Evolutionary conservation across 306 rosid species (phyloP), one percentile per base, ranked within the genome.

Genomic region (Prosopis cineraria): DNA sequence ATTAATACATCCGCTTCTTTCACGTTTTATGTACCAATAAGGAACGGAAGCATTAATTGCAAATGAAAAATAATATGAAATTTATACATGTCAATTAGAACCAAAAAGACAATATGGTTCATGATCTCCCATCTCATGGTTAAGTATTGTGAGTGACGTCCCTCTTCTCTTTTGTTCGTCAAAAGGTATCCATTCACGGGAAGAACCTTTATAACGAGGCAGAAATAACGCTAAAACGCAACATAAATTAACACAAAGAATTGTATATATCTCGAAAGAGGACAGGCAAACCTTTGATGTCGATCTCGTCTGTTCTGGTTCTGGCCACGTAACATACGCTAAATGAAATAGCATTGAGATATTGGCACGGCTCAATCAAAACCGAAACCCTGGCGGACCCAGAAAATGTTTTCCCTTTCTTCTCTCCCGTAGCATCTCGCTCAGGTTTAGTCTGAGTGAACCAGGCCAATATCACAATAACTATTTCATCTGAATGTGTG

Each of bases 341-440:
- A 73, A 33, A 88, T 84, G 94, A 90, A 83, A 75, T 64, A 83
- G 78, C 79, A 84, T 47, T 88, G 81, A 84, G 88, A 90, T 90
- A 90, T 90, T 90, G 94, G 87, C 94, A 81, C 94, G 94, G 90
- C 92, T 90, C 94, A 90, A 90, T 90, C 92, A 90, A 78, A 89
- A 50, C 7, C 50, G 60, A 82, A 79, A 78, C 53, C 27, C 33
- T n/a, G 30, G 12, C 2, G 59, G 1, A 31, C 31, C 6, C 13
- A 77, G 25, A 36, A 10, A 24, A 19, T 7, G 3, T 4, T 1
- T 25, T 7, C 10, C 3, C 25, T 0, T 56, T 56, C 7, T 55
- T 48, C 58, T 12, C 58, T 20, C 7, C 25, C 17, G 30, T 52
- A 7, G 31, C 31, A 24, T 10, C 16, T 56, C 19, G 17, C 63